Evolutionary conservation across 2,329 filamentous ascomycete genomes (phyloP).

Genomic region (Paecilomyces fulvus): DNA sequence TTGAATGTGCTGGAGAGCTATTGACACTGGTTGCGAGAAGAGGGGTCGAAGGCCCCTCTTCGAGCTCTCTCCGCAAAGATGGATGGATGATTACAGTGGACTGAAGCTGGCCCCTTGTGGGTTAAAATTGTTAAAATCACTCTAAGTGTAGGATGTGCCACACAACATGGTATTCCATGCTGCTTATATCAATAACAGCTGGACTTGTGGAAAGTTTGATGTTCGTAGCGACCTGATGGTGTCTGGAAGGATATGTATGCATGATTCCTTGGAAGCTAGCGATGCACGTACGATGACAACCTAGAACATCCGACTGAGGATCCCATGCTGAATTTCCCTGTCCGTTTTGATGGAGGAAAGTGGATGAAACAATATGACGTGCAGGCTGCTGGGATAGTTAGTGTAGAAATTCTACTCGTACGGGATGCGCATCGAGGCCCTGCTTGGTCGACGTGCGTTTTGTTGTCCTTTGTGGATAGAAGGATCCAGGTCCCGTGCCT

Average conservation of each 20-base stretch:
- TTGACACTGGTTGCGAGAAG: neutral
- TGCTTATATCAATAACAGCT: neutral
- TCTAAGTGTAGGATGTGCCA: neutral
- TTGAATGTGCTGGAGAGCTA: neutral
- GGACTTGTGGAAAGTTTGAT: neutral
- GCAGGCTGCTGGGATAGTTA: neutral
- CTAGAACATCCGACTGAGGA: neutral
- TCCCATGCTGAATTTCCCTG: neutral
- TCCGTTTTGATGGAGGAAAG: neutral
- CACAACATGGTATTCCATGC: neutral
- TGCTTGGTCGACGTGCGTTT: too few species aligned
- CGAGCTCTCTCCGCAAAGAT: neutral
- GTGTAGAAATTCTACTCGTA: neutral
- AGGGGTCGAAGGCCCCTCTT: neutral
- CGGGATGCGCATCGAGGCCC: neutral
- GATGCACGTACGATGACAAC: neutral
- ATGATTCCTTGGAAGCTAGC: neutral
- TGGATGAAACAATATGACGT: neutral
- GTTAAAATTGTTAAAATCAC: neutral
- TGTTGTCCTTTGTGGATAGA: too few species aligned
- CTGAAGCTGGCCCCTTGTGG: neutral
- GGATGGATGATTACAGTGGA: neutral
- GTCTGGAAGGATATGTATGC: neutral
- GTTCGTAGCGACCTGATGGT: too few species aligned
- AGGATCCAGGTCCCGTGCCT: too few species aligned